Base-by-base conservation (phyloP, 768 basidiomycete species). In the Rhodotorula toruloides region DNA sequence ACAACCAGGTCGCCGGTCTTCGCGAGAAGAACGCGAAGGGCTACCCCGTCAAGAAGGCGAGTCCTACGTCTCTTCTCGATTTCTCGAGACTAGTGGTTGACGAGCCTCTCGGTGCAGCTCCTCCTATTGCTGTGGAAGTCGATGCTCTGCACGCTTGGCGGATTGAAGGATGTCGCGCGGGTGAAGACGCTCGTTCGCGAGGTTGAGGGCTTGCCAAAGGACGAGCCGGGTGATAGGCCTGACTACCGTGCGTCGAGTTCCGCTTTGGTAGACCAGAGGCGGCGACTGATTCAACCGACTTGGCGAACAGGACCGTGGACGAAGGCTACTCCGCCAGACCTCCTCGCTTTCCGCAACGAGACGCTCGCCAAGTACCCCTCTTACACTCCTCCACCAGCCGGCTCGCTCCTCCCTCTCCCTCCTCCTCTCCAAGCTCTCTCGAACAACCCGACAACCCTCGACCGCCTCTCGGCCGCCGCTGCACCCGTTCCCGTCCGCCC, bases 291-390 rank as follows among this genome's bases (percentile, higher is more conserved):
- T 42, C 29, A 50, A 48, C 29, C 11, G 34, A 84, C 83, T 47
- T 29, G 19, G 5, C 43, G 3, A 7, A 19, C 57, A 68, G 67
- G 60, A 0, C 71, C 71, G 2, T 65, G 63, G 50, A 72, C 96
- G 74, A 98, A 97, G 78, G 87, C 91, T 10, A 86, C 89, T 0
- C 92, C 96, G 4, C 79, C 91, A 54, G 96, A 98, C 77, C 87
- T 97, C 56, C 86, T 91, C 67, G 81, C 83, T 14, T 99, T 96
- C 78, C 86, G 88, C 31, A 84, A 86, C 76, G 96, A 99, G 78
- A 92, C 89, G 17, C 84, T 88, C 13, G 86, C 91, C 70, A 99
- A 99, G 78, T 99, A 97, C 74, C 96, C 96, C 6, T 94, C 96
- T 0, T 98, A 97, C 77, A 81, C 83, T 0, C 83, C 89, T 21